Evolutionary conservation across 129 eudicot genomes (phyloP), one percentile per base, ranked within the genome.

Genomic region (Silybum marianum): DNA sequence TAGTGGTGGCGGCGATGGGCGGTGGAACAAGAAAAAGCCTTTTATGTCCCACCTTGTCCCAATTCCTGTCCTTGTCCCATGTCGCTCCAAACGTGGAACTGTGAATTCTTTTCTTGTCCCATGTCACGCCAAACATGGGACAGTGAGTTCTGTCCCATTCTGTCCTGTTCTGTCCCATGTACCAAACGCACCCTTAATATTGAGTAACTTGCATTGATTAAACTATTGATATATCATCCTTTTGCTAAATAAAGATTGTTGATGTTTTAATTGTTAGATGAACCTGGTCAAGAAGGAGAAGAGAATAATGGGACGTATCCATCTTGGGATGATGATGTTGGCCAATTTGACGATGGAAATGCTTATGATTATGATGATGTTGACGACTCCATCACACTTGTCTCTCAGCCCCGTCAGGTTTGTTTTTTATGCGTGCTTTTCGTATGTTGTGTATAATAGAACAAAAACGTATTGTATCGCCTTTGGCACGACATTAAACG

Each of bases 321-420:
- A 39, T 74, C 91, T 25, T 89, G 97, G 97, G 95, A 86, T 71
- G 84, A 90, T 78, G 95, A 86, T 9, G 80, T 84, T 86, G 98
- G 88, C 16, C 84, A 74, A 9, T 87, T 84, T 78, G 92, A 89
- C 81, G 89, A 88, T 75, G 93, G 87, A 79, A 78, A 82, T 86
- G 85, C 67, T 80, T 67, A 83, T 76, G 81, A 88, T 85, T 67
- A 83, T 76, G 79, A 88, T 85, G 97, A 91, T 71, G 75, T 73
- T 38, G 98, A 93, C 12, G 98, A 91, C 9, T 84, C 91, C 6
- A 76, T 74, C 69, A 72, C 79, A 30, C 91, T 93, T 23, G 89
- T 93, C 54, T 85, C 94, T 78, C 97, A 91, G 80, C 95, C 97
- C 9, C 90, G 95, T 6, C 97, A 93, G 98, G 98, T 93, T 88